These are phyloP conservation scores for Septoria linicola DNA, from an alignment of 2,329 filamentous ascomycete species.

Conservation along the genomic window DNA sequence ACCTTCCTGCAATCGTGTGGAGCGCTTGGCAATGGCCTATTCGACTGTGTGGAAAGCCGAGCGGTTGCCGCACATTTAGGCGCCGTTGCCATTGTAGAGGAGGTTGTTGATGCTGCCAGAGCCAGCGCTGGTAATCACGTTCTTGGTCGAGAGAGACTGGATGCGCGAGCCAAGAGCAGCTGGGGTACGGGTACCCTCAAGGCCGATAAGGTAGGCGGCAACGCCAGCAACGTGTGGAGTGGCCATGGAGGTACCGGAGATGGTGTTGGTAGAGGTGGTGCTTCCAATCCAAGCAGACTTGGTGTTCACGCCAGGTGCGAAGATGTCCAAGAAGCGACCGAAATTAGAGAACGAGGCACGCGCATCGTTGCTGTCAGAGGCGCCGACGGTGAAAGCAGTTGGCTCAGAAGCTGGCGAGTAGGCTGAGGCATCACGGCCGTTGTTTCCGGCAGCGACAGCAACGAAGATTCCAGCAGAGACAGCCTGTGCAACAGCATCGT, in stretches of 20 bases:
- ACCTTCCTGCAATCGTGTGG: no score
- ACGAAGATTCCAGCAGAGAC: constrained; percentile 43
- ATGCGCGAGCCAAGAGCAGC: constrained; percentile 49
- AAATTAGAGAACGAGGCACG: constrained; percentile 44
- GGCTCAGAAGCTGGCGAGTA: constrained; percentile 38
- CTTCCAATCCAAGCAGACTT: constrained; percentile 50
- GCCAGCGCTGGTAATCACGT: constrained; percentile 24
- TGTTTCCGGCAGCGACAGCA: constrained; percentile 42
- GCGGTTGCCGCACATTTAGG: not conserved
- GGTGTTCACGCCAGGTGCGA: constrained; percentile 47
- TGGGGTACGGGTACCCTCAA: constrained; percentile 47
- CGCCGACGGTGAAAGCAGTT: constrained; percentile 41
- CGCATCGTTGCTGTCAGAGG: constrained; percentile 34
- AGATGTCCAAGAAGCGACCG: constrained; percentile 42
- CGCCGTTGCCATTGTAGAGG: constrained; percentile 10
- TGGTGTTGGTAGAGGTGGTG: constrained; percentile 46
- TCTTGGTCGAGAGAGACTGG: constrained; percentile 43
- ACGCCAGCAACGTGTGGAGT: constrained; percentile 67
- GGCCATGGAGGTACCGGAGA: constrained; percentile 65
- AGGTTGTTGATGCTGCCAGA: constrained; percentile 36
- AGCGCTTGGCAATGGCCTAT: no score
- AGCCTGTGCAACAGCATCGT: constrained; percentile 40
- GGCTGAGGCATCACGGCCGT: constrained; percentile 31
- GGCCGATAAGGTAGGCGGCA: constrained; percentile 61
- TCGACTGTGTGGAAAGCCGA: no score